Evolutionary conservation across 148 eudicot species (phyloP).

Genomic region (Simmondsia chinensis): DNA sequence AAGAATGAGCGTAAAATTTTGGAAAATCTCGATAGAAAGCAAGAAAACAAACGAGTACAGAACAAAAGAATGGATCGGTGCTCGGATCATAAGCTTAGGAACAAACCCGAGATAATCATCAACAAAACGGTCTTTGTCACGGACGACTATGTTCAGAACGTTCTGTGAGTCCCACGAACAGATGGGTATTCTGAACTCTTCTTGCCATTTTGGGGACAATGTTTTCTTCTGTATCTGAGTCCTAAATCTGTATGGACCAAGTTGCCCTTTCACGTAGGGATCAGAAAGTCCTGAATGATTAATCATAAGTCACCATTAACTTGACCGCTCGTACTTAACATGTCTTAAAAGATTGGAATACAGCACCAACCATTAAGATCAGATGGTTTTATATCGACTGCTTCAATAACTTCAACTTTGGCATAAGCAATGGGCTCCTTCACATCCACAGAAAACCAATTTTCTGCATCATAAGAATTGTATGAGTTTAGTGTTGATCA

Average conservation of each 20-base stretch:
- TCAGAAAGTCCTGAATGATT: conserved; percentile 73
- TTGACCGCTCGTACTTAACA: background rate
- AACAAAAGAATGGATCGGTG: too few relatives aligned
- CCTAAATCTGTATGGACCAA: conserved; percentile 68
- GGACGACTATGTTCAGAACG: conserved; percentile 55
- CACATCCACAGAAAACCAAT: conserved; percentile 80
- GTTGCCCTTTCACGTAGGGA: conserved; percentile 84
- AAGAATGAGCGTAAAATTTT: background rate
- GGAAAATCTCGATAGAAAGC: too few relatives aligned
- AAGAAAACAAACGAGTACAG: too few relatives aligned
- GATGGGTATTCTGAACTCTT: conserved; percentile 82
- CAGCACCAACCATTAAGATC: conserved; percentile 69
- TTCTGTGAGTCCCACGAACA: conserved; percentile 65
- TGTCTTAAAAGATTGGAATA: background rate
- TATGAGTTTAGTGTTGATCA: too few relatives aligned
- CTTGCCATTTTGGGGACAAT: conserved; percentile 79
- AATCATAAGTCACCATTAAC: conserved; percentile 11
- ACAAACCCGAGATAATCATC: conserved; percentile 82
- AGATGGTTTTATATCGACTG: conserved; percentile 64
- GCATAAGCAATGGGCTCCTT: conserved; percentile 76
- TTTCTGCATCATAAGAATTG: conserved; percentile 32
- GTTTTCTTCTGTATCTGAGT: conserved; percentile 76
- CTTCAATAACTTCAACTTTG: conserved; percentile 76
- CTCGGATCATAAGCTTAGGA: conserved; percentile 8
- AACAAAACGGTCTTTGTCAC: conserved; percentile 70